Base-by-base conservation (phyloP, 208 protist species). In the Crithidia bombi region DNA sequence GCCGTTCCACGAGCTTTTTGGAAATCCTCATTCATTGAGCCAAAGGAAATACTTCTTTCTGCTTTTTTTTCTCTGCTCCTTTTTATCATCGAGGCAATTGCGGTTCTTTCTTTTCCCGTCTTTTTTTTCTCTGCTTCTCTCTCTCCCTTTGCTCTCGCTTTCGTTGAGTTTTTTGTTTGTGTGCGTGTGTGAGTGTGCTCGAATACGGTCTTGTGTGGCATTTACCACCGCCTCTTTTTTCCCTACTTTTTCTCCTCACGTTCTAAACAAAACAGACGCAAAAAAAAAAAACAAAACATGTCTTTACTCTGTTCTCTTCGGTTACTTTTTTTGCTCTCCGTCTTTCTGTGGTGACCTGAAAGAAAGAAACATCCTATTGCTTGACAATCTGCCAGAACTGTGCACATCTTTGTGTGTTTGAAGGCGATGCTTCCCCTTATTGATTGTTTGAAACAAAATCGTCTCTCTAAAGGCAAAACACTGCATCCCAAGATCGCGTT, bases 101-200 rank as follows among this genome's bases (percentile, higher is more conserved):
- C n/a, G n/a, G n/a, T n/a, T n/a, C n/a, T n/a, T n/a, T n/a, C n/a
- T n/a, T n/a, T n/a, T n/a, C n/a, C n/a, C n/a, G 28, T 38, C 5
- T 19, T 38, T n/a, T 35, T 50, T 36, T 33, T 63, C 26, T 32
- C 28, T 63, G 6, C 38, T 56, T 15, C 5, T 12, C 44, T 47
- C 62, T 43, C 14, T 50, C 49, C 57, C 25, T 52, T 52, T 32
- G 10, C 5, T 52, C 25, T 11, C 32, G 32, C 44, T 50, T 26
- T 58, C 19, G 5, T 28, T 44, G 10, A n/a, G 7, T 30, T 49
- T 17, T 63, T 64, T 66, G n/a, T 23, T 9, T n/a, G 5, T 26
- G 12, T 66, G 61, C 36, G 32, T 52, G 58, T 51, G 36, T 65
- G 55, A 19, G 25, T 56, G 55, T 62, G 17, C 52, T 33, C 57